Percentiles rank a stretch among this genome's conserved stretches.
Conservation (phyloP, 1,139 yeast genomes). For the Sugiyamaella pinicola region DNA sequence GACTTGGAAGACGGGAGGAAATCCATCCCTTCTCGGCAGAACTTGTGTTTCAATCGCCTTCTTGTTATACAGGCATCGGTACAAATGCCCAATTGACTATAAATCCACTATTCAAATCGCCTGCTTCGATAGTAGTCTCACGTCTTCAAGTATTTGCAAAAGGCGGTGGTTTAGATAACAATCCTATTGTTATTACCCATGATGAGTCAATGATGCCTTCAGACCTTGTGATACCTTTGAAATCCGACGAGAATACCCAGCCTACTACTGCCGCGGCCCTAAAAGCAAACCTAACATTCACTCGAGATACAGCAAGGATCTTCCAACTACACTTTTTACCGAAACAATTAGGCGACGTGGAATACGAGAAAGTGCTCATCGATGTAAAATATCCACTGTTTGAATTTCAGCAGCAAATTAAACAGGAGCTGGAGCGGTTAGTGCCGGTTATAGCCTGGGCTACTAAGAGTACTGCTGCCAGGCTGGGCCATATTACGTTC, state of each 20-base stretch:
- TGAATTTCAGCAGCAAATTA: constrained; percentile 15
- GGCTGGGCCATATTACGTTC: background rate
- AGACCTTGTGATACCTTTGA: constrained; percentile 16
- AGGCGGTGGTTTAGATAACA: constrained; percentile 26
- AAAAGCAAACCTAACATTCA: constrained; percentile 34
- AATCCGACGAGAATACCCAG: constrained; percentile 3
- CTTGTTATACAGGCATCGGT: constrained; percentile 34
- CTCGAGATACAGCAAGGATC: constrained; percentile 27
- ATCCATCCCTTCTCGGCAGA: constrained; percentile 25
- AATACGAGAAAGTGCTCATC: constrained; percentile 14
- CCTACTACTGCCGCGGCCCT: constrained; percentile 1
- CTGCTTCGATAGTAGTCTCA: background rate
- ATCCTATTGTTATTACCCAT: constrained; percentile 28
- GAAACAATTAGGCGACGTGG: constrained; percentile 31
- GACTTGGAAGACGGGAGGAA: constrained; percentile 17
- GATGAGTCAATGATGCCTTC: constrained; percentile 19
- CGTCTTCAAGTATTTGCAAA: constrained; percentile 11
- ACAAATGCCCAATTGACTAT: constrained; percentile 31
- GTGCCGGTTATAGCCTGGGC: constrained; percentile 18
- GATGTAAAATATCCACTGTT: constrained; percentile 18
- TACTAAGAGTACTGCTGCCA: background rate
- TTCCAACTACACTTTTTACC: constrained; percentile 36
- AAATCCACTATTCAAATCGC: constrained; percentile 21
- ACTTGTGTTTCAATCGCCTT: constrained; percentile 31
- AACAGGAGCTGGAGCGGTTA: constrained; percentile 1